Evolutionary conservation across 345 rosid species (phyloP).

Genomic region (Pistacia integerrima): DNA sequence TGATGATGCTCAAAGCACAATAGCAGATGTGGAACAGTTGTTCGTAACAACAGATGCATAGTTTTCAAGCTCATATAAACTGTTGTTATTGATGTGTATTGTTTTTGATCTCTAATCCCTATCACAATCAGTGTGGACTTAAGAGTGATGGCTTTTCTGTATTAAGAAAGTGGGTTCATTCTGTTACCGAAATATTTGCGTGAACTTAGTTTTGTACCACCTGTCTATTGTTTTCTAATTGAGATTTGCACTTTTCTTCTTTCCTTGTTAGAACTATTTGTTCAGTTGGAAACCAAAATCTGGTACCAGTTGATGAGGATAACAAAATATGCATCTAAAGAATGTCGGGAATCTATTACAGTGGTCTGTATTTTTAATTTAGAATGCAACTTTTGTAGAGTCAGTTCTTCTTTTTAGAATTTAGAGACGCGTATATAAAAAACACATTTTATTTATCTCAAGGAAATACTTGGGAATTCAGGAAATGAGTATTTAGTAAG

Average conservation of each 20-base stretch:
- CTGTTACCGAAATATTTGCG: background rate
- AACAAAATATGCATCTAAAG: too few relatives aligned
- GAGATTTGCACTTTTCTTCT: background rate
- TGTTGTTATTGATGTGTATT: constrained; percentile 7
- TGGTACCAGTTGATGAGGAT: too few relatives aligned
- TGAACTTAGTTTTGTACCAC: background rate
- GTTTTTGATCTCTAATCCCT: background rate
- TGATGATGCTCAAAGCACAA: constrained; percentile 68
- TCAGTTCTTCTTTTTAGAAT: too few relatives aligned
- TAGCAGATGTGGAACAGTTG: constrained; percentile 57
- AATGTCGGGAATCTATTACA: too few relatives aligned
- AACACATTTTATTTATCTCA: too few relatives aligned
- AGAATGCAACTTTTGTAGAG: too few relatives aligned
- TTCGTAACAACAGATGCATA: constrained; percentile 61
- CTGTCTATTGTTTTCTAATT: background rate
- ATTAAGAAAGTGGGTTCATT: background rate
- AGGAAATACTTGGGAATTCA: too few relatives aligned
- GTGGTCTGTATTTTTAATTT: too few relatives aligned
- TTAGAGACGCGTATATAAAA: too few relatives aligned
- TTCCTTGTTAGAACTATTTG: too few relatives aligned
- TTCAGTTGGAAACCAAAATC: too few relatives aligned
- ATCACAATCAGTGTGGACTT: background rate
- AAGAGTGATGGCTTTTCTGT: constrained; percentile 8
- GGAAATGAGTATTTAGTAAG: too few relatives aligned
- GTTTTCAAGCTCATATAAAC: background rate